These are phyloP conservation scores for Cryomyces minteri DNA, from an alignment of 495 filamentous ascomycete genomes.

Conservation along the genomic window DNA sequence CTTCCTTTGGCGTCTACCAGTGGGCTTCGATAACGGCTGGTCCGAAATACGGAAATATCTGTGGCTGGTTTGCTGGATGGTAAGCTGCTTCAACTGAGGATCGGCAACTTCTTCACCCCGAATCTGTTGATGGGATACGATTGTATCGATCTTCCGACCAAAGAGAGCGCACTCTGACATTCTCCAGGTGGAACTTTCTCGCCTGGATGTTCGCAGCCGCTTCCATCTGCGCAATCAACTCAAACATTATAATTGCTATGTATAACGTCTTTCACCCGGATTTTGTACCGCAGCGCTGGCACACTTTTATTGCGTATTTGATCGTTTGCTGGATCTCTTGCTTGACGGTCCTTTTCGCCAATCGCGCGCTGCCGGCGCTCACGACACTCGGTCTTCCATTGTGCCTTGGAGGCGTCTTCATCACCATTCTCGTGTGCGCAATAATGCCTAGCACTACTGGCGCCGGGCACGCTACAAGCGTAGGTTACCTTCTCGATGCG, in stretches of 20 bases:
- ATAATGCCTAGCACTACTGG: constrained; percentile 42
- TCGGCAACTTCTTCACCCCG: neutral
- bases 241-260: constrained; percentile 50
- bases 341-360: constrained; percentile 46
- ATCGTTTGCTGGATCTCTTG: constrained; percentile 49
- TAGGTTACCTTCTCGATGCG: constrained; percentile 3
- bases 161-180: no score
- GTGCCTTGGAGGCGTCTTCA: constrained; percentile 46
- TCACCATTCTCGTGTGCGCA: constrained; percentile 56
- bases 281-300: constrained; percentile 46
- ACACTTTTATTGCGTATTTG: constrained; percentile 54
- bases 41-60: constrained; percentile 42
- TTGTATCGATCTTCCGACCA: no score
- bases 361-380: constrained; percentile 45
- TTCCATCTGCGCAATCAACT: constrained; percentile 47
- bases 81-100: neutral
- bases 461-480: constrained; percentile 5
- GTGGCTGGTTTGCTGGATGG: constrained; percentile 58
- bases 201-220: constrained; percentile 58
- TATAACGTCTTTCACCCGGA: constrained; percentile 52
- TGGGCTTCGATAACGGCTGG: constrained; percentile 67
- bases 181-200: constrained; percentile 38
- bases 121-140: neutral
- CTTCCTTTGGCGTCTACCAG: constrained; percentile 69
- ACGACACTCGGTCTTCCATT: constrained; percentile 51